Base-by-base conservation (phyloP, 1,284 basidiomycete genomes). In the Pholiota adiposa region DNA sequence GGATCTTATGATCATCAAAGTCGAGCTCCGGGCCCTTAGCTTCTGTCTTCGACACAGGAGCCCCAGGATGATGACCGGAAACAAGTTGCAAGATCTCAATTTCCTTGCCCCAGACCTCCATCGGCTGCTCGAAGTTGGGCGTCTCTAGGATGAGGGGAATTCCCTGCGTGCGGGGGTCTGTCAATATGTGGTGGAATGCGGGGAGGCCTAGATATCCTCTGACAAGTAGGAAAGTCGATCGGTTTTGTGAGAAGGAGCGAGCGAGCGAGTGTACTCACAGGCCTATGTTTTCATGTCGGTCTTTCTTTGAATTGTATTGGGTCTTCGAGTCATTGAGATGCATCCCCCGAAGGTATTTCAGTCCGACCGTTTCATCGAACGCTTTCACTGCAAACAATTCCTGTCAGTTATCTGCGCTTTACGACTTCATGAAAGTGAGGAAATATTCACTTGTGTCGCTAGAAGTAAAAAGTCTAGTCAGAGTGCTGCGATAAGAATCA, bases 91-190 rank as follows among this genome's bases (percentile, higher is more conserved):
- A 71, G 1, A 85, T 79, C 33, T 80, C 77, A 27, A 95, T 88
- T 72, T 96, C 93, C 59, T 79, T 79, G 19, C 78, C 78, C 92
- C 93, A 95, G 0, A 93, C 81, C 9, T 83, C 79, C 11, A 43
- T 56, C n/a, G 84, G 77, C 23, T 75, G 72, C 60, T 87, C 86
- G 57, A 85, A 83, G 29, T 78, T 81, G 0, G 92, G 92, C 0
- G 93, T 95, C 72, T 96, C 93, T 18, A 96, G 83, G 36, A 95
- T 85, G 43, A 96, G 79, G 2, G 93, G 93, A 43, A 95, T 89
- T 48, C 83, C 75, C 60, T 85, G 80, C 54, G 88, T 82, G 19
- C 90, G 84, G 3, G 82, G 75, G 68, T 96, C 93, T 14, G 83
- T 83, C 61, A 94, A 78, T 54, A 94, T 82, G 58, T 84, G 79